These are phyloP conservation scores for Arthrobotrys conoides DNA, from an alignment of 2,329 filamentous ascomycete genomes.

Conservation along the genomic window DNA sequence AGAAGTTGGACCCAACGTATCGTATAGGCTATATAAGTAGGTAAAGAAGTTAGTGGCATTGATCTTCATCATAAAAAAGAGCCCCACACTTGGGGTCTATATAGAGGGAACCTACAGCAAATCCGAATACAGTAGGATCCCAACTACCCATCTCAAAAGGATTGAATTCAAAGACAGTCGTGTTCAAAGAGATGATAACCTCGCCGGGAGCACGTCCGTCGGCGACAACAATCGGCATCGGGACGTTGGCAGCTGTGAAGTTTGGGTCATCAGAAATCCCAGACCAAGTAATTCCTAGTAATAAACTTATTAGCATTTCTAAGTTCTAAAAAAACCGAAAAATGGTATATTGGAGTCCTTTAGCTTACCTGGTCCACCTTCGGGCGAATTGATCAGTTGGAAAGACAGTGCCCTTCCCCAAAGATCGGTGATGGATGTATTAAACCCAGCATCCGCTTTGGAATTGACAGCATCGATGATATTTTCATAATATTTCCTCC, in stretches of 20 bases:
- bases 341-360: not conserved
- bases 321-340: slow-evolving; percentile 78
- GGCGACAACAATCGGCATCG: slow-evolving; percentile 81
- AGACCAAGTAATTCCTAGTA: slow-evolving; percentile 78
- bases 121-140: slow-evolving; percentile 80
- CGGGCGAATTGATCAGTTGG: slow-evolving; percentile 43
- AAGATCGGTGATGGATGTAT: slow-evolving; percentile 85
- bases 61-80: slow-evolving; percentile 69
- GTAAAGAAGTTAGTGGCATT: slow-evolving; percentile 67
- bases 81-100: slow-evolving; percentile 70
- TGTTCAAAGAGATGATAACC: slow-evolving; percentile 76
- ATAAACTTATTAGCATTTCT: not conserved
- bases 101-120: slow-evolving; percentile 66
- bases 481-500: slow-evolving; percentile 74
- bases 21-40: slow-evolving; percentile 73
- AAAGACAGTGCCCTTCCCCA: slow-evolving; percentile 70
- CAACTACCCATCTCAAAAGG: slow-evolving; percentile 84
- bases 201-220: slow-evolving; percentile 78
- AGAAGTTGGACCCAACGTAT: slow-evolving; percentile 82
- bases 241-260: slow-evolving; percentile 76
- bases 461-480: slow-evolving; percentile 73
- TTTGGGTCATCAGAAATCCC: slow-evolving; percentile 77
- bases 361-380: slow-evolving; percentile 70
- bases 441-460: slow-evolving; percentile 76
- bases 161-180: slow-evolving; percentile 83